Conservation (phyloP, 202 grass and related monocot species). For the Cymbopogon flexuosus region DNA sequence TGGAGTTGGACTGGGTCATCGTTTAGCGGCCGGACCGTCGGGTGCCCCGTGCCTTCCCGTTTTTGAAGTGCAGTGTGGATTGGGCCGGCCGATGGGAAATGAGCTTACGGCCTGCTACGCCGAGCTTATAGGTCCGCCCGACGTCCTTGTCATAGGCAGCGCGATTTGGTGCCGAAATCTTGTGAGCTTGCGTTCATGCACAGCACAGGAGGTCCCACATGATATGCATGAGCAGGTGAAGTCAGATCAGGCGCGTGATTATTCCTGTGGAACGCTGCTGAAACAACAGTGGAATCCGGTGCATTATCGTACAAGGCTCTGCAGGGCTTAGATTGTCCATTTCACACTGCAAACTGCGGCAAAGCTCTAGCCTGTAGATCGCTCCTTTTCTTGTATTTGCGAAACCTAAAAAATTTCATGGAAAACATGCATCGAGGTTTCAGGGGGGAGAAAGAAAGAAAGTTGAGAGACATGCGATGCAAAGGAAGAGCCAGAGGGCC, state of each 20-base stretch:
- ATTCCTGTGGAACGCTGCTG: background rate
- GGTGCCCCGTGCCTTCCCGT: background rate
- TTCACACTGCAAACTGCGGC: slow-evolving; percentile 9
- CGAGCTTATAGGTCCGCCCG: too few relatives aligned
- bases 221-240: background rate
- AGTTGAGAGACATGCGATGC: slow-evolving; percentile 16
- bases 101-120: background rate
- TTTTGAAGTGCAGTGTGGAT: background rate
- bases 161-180: background rate
- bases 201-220: too few relatives aligned
- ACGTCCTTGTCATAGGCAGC: background rate
- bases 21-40: too few relatives aligned
- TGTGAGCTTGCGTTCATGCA: background rate
- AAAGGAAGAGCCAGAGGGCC: slow-evolving; percentile 16
- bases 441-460: background rate
- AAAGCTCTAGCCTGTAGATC: background rate
- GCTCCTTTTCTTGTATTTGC: background rate
- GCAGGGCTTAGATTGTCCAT: background rate
- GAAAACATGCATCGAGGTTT: slow-evolving; percentile 17
- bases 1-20: background rate
- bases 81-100: background rate
- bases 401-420: background rate
- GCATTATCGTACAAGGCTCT: slow-evolving; percentile 23
- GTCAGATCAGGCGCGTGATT: background rate
- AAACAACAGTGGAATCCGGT: slow-evolving; percentile 26